Evolutionary conservation across 2,329 filamentous ascomycete genomes (phyloP).

Genomic region (Stylonectria norvegica): DNA sequence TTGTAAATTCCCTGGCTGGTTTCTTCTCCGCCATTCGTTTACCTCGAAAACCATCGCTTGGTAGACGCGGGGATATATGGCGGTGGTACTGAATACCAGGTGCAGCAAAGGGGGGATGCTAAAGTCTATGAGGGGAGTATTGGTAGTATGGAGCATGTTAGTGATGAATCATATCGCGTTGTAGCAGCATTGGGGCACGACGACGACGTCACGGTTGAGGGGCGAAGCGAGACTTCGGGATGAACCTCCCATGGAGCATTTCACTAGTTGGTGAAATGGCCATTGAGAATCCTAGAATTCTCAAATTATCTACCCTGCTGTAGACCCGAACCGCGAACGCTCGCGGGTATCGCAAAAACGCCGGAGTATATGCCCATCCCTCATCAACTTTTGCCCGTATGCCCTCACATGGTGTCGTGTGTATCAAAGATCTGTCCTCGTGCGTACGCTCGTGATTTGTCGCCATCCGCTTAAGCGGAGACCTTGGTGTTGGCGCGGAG

Average conservation of each 20-base stretch:
- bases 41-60: slow-evolving; percentile 79
- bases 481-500: slow-evolving; percentile 68
- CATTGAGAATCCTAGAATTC: slow-evolving; percentile 57
- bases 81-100: too few species aligned
- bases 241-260: slow-evolving; percentile 72
- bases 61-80: slow-evolving; percentile 88
- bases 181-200: slow-evolving; percentile 14
- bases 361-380: slow-evolving; percentile 40
- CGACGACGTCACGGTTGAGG: slow-evolving; percentile 5
- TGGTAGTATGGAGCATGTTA: too few species aligned
- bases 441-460: slow-evolving; percentile 15
- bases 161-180: slow-evolving; percentile 16
- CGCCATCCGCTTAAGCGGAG: slow-evolving; percentile 49
- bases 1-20: slow-evolving; percentile 41
- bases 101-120: too few species aligned
- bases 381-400: slow-evolving; percentile 26
- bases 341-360: slow-evolving; percentile 34
- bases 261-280: slow-evolving; percentile 69
- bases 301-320: slow-evolving; percentile 43
- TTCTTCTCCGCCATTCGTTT: slow-evolving; percentile 90
- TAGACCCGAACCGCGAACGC: slow-evolving; percentile 30
- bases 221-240: slow-evolving; percentile 57
- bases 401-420: slow-evolving; percentile 13
- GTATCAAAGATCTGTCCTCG: slow-evolving; percentile 20
- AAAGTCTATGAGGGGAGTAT: too few species aligned